These are phyloP conservation scores for Zychaea mexicana DNA, from an alignment of 371 early-diverging fungal species.

Conservation along the genomic window DNA sequence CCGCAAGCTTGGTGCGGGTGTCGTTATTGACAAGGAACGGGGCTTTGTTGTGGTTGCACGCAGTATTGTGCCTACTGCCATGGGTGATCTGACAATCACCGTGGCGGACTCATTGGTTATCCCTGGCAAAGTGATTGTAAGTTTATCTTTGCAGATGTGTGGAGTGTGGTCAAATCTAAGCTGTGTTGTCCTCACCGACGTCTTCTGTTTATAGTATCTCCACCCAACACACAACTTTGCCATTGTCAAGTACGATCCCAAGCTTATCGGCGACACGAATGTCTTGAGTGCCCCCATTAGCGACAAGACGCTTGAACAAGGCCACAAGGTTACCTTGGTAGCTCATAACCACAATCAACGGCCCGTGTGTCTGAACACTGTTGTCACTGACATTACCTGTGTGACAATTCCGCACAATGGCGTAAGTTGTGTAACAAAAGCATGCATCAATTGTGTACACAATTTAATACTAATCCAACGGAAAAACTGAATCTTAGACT, in stretches of 20 bases:
- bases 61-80: slow-evolving; percentile 71
- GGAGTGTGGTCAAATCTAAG: background rate
- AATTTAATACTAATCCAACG: background rate
- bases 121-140: slow-evolving; percentile 70
- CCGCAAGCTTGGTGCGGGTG: slow-evolving; percentile 71
- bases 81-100: slow-evolving; percentile 76
- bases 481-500: slow-evolving; percentile 40
- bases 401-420: slow-evolving; percentile 81
- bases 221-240: slow-evolving; percentile 87
- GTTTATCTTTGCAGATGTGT: background rate
- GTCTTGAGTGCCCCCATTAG: slow-evolving; percentile 68
- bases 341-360: slow-evolving; percentile 83
- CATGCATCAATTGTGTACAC: slow-evolving; percentile 25
- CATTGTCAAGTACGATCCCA: slow-evolving; percentile 77
- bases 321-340: slow-evolving; percentile 65
- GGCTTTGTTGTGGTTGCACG: slow-evolving; percentile 76
- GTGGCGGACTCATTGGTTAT: slow-evolving; percentile 80
- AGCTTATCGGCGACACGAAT: slow-evolving; percentile 70
- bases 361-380: slow-evolving; percentile 72
- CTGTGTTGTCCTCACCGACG: background rate
- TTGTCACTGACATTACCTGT: slow-evolving; percentile 78
- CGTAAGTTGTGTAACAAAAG: slow-evolving; percentile 26
- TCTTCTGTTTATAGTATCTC: slow-evolving; percentile 54
- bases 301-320: slow-evolving; percentile 61
- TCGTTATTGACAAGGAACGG: slow-evolving; percentile 71